Evolutionary conservation across 306 rosid species (phyloP).

Genomic region (Cyclanthera cordifolia): DNA sequence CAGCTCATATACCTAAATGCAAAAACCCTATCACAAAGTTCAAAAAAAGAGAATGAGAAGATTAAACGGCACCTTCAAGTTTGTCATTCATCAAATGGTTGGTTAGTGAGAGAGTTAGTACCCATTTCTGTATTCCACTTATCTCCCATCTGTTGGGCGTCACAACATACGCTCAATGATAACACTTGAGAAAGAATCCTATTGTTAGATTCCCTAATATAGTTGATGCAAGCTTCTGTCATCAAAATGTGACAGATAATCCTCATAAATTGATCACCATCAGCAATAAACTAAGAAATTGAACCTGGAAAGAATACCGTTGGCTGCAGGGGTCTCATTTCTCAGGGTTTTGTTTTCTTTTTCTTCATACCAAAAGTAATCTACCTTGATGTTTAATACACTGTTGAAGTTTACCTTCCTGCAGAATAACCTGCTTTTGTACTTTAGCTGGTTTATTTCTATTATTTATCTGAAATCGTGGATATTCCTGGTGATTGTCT

Average conservation of each 20-base stretch:
- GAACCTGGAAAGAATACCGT: background rate
- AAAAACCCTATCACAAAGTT: too few species aligned
- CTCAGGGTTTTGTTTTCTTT: background rate
- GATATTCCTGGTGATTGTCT: conserved; percentile 21
- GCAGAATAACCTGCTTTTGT: conserved; percentile 37
- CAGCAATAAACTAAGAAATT: background rate
- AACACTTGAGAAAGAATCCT: background rate
- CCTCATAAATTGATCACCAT: background rate
- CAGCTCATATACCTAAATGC: background rate
- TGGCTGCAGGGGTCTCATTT: background rate
- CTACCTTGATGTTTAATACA: conserved; percentile 55
- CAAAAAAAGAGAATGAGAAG: too few species aligned
- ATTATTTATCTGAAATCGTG: conserved; percentile 46
- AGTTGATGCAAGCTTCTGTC: background rate
- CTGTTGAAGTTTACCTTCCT: conserved; percentile 55
- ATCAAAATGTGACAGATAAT: background rate
- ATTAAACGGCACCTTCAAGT: too few species aligned
- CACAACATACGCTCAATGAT: background rate
- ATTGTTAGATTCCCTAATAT: background rate
- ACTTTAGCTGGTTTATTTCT: conserved; percentile 46
- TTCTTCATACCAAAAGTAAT: conserved; percentile 44
- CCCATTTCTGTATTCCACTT: conserved; percentile 1
- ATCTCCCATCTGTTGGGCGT: conserved; percentile 9
- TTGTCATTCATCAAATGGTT: too few species aligned
- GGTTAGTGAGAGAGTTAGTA: background rate